Conservation (phyloP, 2,329 filamentous ascomycete genomes). For the Fusarium circinatum region DNA sequence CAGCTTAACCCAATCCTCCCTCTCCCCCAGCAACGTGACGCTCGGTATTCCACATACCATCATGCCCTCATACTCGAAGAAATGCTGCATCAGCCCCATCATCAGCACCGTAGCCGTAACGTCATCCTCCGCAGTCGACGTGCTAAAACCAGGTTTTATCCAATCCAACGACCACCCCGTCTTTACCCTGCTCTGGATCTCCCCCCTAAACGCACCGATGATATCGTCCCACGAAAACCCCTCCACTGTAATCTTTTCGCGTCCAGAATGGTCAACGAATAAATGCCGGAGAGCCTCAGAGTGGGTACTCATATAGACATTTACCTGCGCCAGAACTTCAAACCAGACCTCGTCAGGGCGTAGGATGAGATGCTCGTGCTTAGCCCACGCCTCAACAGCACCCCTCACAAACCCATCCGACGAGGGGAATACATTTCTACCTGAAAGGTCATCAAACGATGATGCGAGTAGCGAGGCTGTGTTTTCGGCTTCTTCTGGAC, state of each 20-base stretch:
- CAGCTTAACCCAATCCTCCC: constrained; percentile 54
- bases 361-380: constrained; percentile 60
- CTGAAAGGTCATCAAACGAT: constrained; percentile 36
- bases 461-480: constrained; percentile 45
- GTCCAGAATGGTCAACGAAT: constrained; percentile 58
- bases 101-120: constrained; percentile 56
- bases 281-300: constrained; percentile 56
- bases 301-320: constrained; percentile 60
- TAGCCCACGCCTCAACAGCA: constrained; percentile 59
- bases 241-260: constrained; percentile 52
- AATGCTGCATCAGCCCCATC: constrained; percentile 57
- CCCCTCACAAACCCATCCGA: constrained; percentile 57
- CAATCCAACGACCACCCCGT: constrained; percentile 54
- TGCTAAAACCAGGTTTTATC: constrained; percentile 57
- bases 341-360: constrained; percentile 67
- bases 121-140: constrained; percentile 51
- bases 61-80: constrained; percentile 51
- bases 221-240: constrained; percentile 42
- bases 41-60: constrained; percentile 56
- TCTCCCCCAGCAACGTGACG: constrained; percentile 53
- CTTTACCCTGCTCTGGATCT: constrained; percentile 54
- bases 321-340: constrained; percentile 62
- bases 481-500: constrained; percentile 47
- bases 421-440: constrained; percentile 43
- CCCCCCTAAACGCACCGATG: constrained; percentile 49